phyloP scores from a whole-genome alignment of 1,284 basidiomycete species.

The Clitocybe nebularis region DNA sequence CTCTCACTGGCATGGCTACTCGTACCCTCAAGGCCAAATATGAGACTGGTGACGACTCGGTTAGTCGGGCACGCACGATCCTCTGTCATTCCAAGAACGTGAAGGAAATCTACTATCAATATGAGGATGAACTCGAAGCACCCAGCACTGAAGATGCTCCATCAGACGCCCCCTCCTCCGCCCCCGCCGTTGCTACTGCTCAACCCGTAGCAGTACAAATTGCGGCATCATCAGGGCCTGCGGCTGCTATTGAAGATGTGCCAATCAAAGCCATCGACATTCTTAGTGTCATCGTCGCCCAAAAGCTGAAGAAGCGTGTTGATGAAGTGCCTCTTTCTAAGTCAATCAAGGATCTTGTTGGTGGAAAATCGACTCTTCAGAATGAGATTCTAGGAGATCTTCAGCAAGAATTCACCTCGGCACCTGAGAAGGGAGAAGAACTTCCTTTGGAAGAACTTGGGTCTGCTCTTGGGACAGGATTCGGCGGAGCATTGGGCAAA shows the following conservation, averaged over 20 bases:
- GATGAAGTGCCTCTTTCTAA: constrained; percentile 90
- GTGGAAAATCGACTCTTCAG: constrained; percentile 96
- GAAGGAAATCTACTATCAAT: constrained; percentile 97
- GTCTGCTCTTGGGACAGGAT: constrained; percentile 77
- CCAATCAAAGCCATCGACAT: constrained; percentile 93
- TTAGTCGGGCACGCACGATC: constrained; percentile 78
- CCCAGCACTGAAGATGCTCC: constrained; percentile 36
- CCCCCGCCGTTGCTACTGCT: constrained; percentile 41
- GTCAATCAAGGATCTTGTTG: constrained; percentile 97
- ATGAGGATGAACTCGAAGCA: constrained; percentile 80
- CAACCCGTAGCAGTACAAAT: constrained; percentile 41
- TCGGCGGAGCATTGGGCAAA: constrained; percentile 88
- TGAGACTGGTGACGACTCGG: constrained; percentile 85
- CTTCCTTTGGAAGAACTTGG: constrained; percentile 95
- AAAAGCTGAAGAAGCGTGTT: constrained; percentile 96
- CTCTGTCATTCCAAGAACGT: constrained; percentile 93
- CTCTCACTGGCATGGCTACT: constrained; percentile 93
- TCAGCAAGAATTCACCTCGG: constrained; percentile 85
- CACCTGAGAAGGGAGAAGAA: constrained; percentile 98
- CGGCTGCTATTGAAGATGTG: constrained; percentile 79
- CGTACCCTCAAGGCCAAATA: constrained; percentile 97
- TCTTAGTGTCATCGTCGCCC: constrained; percentile 86
- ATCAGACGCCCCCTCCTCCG: constrained; percentile 32
- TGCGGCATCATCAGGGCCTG: constrained; percentile 54
- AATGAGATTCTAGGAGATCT: constrained; percentile 96